Base-by-base conservation (phyloP, 345 rosid genomes). In the Sonneratia caseolaris region DNA sequence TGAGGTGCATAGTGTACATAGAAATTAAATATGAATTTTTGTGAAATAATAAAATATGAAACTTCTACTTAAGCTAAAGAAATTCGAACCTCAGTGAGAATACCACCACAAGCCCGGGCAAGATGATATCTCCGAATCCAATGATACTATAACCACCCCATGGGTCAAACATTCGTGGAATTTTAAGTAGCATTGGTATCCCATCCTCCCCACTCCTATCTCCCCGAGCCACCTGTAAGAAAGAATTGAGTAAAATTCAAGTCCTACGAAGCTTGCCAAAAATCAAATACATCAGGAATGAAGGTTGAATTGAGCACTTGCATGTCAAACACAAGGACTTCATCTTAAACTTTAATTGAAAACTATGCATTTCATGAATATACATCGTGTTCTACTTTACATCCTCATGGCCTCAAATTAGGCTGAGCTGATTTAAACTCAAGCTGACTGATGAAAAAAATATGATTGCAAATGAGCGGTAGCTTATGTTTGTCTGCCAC, bases 121-220 rank as follows among this genome's bases (percentile, higher is more conserved):
- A 82, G 79, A 95, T 95, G 73, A 95, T 95, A 77, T 95, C 99
- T 56, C 99, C 99, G 80, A 95, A 95, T 43, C 99, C 97, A 70
- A 95, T 95, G 74, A 95, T 86, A 73, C 99, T 92, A 78, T 90
- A 92, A 72, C 99, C 99, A 73, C 99, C 97, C 99, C 99, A 95
- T 68, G 99, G 97, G 82, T 95, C 99, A 86, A 90, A 92, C 91
- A 95, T 86, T 57, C 97, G 88, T 24, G 99, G 99, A 66, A 95
- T 90, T 85, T 95, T 95, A 77, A 95, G 71, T 71, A 95, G 87
- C 99, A 95, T 88, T 1, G 97, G 99, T 75, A 95, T 92, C 9
- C 99, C 97, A 78, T 92, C 97, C 76, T 92, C 96, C 73, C 96
- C 99, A 70, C 94, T 89, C 79, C 74, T 86, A 81, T 92, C 99